Base-by-base conservation (phyloP, 2,329 filamentous ascomycete genomes). In the Colletotrichum chlorophyti region DNA sequence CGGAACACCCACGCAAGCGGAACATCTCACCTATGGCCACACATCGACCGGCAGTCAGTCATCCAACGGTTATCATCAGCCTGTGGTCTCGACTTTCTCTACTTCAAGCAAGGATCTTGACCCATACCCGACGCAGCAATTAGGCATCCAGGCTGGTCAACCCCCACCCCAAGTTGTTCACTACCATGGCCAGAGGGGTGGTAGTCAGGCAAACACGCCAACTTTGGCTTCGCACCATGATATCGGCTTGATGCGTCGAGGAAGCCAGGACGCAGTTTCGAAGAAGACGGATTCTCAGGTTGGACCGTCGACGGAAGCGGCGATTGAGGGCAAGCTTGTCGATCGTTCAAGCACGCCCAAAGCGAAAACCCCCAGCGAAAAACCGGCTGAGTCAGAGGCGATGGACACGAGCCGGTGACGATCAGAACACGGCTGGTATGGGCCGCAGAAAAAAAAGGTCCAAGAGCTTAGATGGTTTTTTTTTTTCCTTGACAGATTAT, bases 21-120 rank as follows among this genome's bases (percentile, higher is more conserved):
- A 88, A 60, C 84, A 84, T 65, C 71, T 66, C 40, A 67, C 47
- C 24, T 53, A 60, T 12, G 57, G 57, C 23, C 57, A 60, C 27
- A 60, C 57, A 17, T 45, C 59, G 26, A 63, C 61, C 14, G 58
- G 49, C n/a, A 62, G 60, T n/a, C 60, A 63, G 37, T 59, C 52
- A 6, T 74, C 81, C 45, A 88, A 88, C 69, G 86, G 85, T n/a
- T 89, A 89, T 66, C 85, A 87, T 67, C 85, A 88, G 68, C 86
- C 87, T 5, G 77, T 89, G 19, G 83, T 89, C 38, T 89, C 86
- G 40, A 87, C 85, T 19, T 90, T 90, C 66, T 89, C 86, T 31
- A 90, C 87, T 2, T 89, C 86, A 9, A 89, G 86, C 72, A 87
- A 87, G 69, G 87, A 90, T 67, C 74, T 90, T 27, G 84, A 89